Base-by-base conservation (phyloP, 805 yeast species). In the Kuraishia capsulata region DNA sequence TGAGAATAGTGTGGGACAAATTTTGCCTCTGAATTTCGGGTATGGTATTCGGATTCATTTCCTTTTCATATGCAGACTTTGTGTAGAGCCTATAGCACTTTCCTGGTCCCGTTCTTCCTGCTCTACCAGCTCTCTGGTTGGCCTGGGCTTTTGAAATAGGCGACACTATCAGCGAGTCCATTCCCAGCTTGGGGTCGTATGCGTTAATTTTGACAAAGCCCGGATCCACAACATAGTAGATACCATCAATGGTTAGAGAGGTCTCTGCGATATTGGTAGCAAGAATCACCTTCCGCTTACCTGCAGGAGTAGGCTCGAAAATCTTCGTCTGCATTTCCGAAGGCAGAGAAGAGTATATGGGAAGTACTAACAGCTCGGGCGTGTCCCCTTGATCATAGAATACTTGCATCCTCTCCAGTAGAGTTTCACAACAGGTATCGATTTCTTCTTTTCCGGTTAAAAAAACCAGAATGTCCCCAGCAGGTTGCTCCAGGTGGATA, bases 251-350 rank as follows among this genome's bases (percentile, higher is more conserved):
- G 3, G 98, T 92, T 50, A 92, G 77, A 6, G 97, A 90, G 0
- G 98, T 92, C 59, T 90, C 98, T 0, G 97, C 98, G 48, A 90
- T 92, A 51, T 90, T 90, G 1, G 98, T 92, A 0, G 98, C 97
- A 40, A 92, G 65, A 6, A 92, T 86, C 3, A 89, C 95, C 54
- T 92, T 92, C 38, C 98, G 63, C 28, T 86, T 73, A 2, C 86
- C 86, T 14, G 62, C 57, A 0, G 96, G 96, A 0, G 97, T 81
- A 1, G 94, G 86, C 50, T 85, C 95, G 58, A 92, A 92, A 35
- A 92, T 89, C 45, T 75, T 71, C 20, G 88, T 73, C 58, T 92
- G 98, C 65, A 84, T 73, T 48, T 89, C 96, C 1, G 95, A 73
- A 1, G 97, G 97, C 46, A 90, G 65, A 1, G 94, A 83, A 5